Evolutionary conservation across 2,329 filamentous ascomycete genomes (phyloP), one percentile per base, ranked within the genome.

Genomic region (Trichoderma pleuroti): DNA sequence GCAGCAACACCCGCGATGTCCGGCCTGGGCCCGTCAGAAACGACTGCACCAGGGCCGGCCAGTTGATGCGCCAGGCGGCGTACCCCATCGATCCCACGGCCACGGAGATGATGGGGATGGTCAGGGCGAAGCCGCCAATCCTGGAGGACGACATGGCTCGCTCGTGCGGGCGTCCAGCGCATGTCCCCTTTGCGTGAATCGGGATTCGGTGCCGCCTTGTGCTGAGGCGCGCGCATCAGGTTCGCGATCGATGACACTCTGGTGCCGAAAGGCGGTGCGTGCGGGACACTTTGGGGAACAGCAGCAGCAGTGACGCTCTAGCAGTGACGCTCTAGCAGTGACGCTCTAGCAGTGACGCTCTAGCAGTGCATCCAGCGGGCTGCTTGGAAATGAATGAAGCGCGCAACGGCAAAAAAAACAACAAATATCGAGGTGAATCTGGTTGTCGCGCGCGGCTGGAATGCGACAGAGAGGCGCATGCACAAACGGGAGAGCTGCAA

Each of bases 21-120:
- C 85, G 82, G 3, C 86, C 87, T 0, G 87, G 86, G 0, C 86
- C 87, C 0, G 84, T 87, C 71, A 86, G 78, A 76, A 88, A 88
- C 32, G 79, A 74, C 66, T 78, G 76, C 12, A 84, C 71, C 26
- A 82, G 72, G 2, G 73, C 73, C 18, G 75, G 73, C 80, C 84
- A 84, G 75, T 87, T 80, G 71, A 84, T 76, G 70, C 82, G 81
- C 71, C 81, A 83, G 3, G 84, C 81, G 2, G 82, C 83, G 75
- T 87, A 88, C 21, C 83, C 85, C 21, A 82, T 75, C 1, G 81
- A 81, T 8, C 81, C 84, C 2, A 82, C 73, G 16, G 77, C 77
- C 16, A 83, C 76, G 1, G 84, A 71, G 52, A 86, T 74, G 52
- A 84, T 76, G 30, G 84, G 83, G 57, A 79, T 72, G 21, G 77